phyloP scores from a whole-genome alignment of 176 grass and related monocot species.

The Poa annua region DNA sequence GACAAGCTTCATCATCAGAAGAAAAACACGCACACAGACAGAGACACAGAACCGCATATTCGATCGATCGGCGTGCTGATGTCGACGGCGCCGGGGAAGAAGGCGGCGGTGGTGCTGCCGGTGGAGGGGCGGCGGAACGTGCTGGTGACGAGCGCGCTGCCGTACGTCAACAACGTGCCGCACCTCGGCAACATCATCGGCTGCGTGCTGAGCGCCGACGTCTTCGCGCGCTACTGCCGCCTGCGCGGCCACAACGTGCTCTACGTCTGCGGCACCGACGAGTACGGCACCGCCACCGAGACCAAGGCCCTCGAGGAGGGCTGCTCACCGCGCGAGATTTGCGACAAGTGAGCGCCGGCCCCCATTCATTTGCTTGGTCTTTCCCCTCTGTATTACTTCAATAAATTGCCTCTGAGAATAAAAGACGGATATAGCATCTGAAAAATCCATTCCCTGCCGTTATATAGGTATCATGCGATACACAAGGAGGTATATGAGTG shows the following conservation, averaged over 20 bases:
- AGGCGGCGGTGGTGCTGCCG: slow-evolving; percentile 25
- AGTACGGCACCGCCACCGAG: slow-evolving; percentile 93
- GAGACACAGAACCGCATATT: background rate
- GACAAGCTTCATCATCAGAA: background rate
- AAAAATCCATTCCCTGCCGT: background rate
- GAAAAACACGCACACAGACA: background rate
- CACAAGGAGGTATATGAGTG: slow-evolving; percentile 84
- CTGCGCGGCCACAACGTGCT: slow-evolving; percentile 74
- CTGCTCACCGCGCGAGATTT: slow-evolving; percentile 68
- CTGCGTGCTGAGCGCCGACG: slow-evolving; percentile 70
- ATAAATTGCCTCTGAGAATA: background rate
- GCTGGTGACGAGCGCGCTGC: slow-evolving; percentile 57
- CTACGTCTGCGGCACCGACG: slow-evolving; percentile 88
- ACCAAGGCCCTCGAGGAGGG: slow-evolving; percentile 89
- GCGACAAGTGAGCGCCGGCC: slow-evolving; percentile 64
- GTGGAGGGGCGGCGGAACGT: slow-evolving; percentile 51
- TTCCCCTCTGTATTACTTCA: too few relatives aligned
- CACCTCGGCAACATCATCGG: slow-evolving; percentile 53
- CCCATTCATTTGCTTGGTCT: too few relatives aligned
- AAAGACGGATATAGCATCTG: background rate
- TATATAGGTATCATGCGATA: slow-evolving; percentile 76
- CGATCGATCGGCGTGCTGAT: background rate
- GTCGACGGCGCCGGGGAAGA: background rate
- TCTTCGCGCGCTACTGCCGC: slow-evolving; percentile 81
- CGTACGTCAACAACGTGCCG: slow-evolving; percentile 62